Evolutionary conservation across 2,329 filamentous ascomycete species (phyloP).

Genomic region (Fusarium sp.): DNA sequence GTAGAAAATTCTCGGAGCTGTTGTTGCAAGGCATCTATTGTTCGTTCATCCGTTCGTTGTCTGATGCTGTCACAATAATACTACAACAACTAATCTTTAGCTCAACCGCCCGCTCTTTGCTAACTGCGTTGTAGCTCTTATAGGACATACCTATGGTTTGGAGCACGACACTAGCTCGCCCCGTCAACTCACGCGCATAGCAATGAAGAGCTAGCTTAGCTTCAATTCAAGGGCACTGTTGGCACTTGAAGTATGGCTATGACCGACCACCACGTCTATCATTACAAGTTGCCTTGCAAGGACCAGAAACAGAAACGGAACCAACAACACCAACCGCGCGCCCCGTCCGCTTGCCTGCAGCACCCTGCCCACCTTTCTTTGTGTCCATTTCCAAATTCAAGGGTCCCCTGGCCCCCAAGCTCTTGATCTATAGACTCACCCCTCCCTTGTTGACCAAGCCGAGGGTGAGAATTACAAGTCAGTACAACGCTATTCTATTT

Average conservation of each 20-base stretch:
- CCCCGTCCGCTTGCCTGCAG: constrained; percentile 34
- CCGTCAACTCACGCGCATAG: neutral
- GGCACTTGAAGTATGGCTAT: neutral
- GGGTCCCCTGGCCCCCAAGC: constrained; percentile 31
- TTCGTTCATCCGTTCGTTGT: neutral
- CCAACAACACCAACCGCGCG: constrained; percentile 39
- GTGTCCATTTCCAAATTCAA: constrained; percentile 23
- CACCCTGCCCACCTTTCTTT: constrained; percentile 22
- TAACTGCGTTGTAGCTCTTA: neutral
- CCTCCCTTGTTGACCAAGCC: constrained; percentile 8
- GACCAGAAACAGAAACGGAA: constrained; percentile 5
- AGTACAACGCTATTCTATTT: constrained; percentile 27
- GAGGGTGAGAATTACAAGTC: constrained; percentile 5
- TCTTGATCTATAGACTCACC: constrained; percentile 27
- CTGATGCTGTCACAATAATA: neutral
- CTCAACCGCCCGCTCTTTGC: neutral
- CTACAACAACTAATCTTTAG: neutral
- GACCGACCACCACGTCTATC: neutral
- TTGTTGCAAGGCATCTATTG: neutral
- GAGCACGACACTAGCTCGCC: neutral
- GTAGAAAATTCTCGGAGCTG: neutral
- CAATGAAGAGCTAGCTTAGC: neutral
- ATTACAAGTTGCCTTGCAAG: neutral
- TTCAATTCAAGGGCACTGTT: neutral
- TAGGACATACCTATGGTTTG: neutral